These are phyloP conservation scores for Cucurbitaria berberidis DNA, from an alignment of 2,329 filamentous ascomycete genomes.

Conservation along the genomic window DNA sequence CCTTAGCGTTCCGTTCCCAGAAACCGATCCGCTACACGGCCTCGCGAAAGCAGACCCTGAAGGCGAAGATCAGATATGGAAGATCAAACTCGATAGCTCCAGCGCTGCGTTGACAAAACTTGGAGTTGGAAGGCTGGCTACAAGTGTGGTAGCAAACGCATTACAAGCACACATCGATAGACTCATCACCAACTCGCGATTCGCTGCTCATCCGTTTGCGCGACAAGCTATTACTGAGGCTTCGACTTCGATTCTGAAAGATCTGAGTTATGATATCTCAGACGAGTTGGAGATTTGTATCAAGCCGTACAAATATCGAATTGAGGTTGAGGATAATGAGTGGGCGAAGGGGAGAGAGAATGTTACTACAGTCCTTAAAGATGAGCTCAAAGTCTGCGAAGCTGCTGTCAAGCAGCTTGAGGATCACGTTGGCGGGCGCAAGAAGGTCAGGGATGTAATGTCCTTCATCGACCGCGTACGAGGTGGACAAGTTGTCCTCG, in stretches of 20 bases:
- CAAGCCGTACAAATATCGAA: slow-evolving; percentile 98
- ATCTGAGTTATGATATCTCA: slow-evolving; percentile 94
- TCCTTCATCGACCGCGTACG: slow-evolving; percentile 87
- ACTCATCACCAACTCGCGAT: slow-evolving; percentile 80
- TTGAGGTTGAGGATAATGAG: slow-evolving; percentile 89
- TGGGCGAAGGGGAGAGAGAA: slow-evolving; percentile 88
- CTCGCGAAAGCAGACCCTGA: slow-evolving; percentile 81
- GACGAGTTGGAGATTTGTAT: slow-evolving; percentile 99
- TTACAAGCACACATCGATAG: slow-evolving; percentile 83
- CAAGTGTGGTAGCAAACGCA: slow-evolving; percentile 86
- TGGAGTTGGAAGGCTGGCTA: slow-evolving; percentile 89
- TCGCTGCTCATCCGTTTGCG: slow-evolving; percentile 88
- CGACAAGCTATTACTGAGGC: slow-evolving; percentile 92
- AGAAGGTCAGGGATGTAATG: slow-evolving; percentile 89
- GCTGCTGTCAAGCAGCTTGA: slow-evolving; percentile 77
- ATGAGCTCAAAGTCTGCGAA: slow-evolving; percentile 85
- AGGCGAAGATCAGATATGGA: slow-evolving; percentile 83
- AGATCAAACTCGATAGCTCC: slow-evolving; percentile 90
- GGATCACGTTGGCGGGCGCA: slow-evolving; percentile 75
- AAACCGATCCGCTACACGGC: slow-evolving; percentile 75
- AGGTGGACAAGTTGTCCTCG: slow-evolving; percentile 82
- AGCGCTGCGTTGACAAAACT: slow-evolving; percentile 90
- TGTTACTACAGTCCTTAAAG: slow-evolving; percentile 78
- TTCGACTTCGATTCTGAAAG: slow-evolving; percentile 86
- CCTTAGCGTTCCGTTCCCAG: slow-evolving; percentile 68